These are phyloP conservation scores for Aureobasidium sp. DNA, from an alignment of 2,329 filamentous ascomycete genomes.

Conservation along the genomic window DNA sequence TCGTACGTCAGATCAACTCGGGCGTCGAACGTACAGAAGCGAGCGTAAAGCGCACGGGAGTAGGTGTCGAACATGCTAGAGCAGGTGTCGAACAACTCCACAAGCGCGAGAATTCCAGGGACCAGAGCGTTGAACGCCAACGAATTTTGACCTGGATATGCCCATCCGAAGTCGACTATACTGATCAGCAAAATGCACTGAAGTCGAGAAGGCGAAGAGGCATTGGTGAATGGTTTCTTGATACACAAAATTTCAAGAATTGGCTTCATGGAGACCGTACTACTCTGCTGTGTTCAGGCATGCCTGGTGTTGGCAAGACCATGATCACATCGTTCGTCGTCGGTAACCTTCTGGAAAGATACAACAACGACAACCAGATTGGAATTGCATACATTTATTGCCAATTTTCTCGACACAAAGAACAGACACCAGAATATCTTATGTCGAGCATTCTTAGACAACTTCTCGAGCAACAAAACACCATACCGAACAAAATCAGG, in stretches of 20 bases:
- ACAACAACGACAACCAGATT: neutral
- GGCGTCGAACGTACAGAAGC: too few species aligned
- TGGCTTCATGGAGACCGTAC: neutral
- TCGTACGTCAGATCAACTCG: too few species aligned
- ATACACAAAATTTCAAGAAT: neutral
- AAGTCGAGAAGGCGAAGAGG: neutral
- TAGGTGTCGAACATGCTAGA: too few species aligned
- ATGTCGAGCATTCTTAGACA: neutral
- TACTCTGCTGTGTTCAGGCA: neutral
- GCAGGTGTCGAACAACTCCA: too few species aligned
- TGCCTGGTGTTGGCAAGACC: neutral
- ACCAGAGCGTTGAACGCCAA: too few species aligned
- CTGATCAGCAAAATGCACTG: neutral
- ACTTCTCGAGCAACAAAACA: neutral
- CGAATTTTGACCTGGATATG: neutral
- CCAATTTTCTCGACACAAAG: neutral
- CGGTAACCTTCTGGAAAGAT: neutral
- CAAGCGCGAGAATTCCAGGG: too few species aligned
- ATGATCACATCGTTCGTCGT: neutral
- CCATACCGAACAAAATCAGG: neutral
- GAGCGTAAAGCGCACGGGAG: too few species aligned
- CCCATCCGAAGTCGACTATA: neutral
- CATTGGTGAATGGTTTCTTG: neutral
- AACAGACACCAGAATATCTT: neutral
- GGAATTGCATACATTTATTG: neutral